Conservation (phyloP, 225 moss, liverwort and hornwort genomes). For the Ulota crispa region DNA sequence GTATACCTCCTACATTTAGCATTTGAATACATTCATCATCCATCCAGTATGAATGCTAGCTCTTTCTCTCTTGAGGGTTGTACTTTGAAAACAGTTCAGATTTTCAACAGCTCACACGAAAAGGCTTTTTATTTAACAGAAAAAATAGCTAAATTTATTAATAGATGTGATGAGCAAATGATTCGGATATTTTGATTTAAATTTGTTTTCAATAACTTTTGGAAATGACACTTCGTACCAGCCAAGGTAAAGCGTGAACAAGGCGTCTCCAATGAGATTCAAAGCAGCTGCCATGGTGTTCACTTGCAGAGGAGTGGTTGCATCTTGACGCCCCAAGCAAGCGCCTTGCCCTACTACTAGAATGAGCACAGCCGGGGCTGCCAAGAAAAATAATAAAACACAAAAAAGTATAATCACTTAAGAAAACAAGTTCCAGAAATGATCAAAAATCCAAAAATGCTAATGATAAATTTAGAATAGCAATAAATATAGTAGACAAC, state of each 20-base stretch:
- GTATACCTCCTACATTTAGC: too few relatives aligned
- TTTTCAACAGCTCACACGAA: too few relatives aligned
- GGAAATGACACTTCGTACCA: conserved; percentile 42
- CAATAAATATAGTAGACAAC: not conserved
- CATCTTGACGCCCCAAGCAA: conserved; percentile 82
- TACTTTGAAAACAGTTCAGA: too few relatives aligned
- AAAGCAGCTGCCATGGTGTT: conserved; percentile 68
- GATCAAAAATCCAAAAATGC: not conserved
- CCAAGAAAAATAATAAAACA: not conserved
- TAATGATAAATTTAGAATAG: not conserved
- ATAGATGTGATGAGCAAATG: not conserved
- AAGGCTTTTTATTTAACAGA: too few relatives aligned
- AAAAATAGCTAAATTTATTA: not conserved
- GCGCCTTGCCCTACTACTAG: conserved; percentile 82
- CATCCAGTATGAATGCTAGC: too few relatives aligned
- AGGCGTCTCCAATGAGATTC: conserved; percentile 50
- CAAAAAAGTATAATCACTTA: not conserved
- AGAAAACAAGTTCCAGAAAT: not conserved
- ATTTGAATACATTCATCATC: too few relatives aligned
- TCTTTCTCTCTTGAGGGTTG: too few relatives aligned
- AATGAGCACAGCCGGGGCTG: conserved; percentile 79
- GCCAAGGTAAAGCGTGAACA: conserved; percentile 66
- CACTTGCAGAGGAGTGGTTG: conserved; percentile 64
- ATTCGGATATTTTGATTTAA: not conserved
- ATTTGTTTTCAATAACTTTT: not conserved